Conservation (phyloP, 495 filamentous ascomycete species). For the Pyrenopolyporus hunteri region DNA sequence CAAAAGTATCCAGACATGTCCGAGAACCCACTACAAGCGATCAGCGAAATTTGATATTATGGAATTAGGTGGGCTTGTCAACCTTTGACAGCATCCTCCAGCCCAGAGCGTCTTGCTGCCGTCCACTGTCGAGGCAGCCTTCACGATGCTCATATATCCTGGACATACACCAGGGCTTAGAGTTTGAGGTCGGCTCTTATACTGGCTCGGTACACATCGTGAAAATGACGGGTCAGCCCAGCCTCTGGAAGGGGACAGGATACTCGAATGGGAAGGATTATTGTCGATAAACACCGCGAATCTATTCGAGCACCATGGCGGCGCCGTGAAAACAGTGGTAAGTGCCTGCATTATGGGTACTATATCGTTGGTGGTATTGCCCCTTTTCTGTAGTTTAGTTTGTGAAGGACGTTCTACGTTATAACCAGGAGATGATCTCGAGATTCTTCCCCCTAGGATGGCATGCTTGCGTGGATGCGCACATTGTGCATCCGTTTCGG, state of each 20-base stretch:
- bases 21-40: slow-evolving; percentile 29
- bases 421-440: too few relatives aligned
- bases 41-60: neutral
- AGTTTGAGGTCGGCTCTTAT: slow-evolving; percentile 19
- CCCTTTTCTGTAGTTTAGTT: too few relatives aligned
- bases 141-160: slow-evolving; percentile 33
- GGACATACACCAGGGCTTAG: slow-evolving; percentile 39
- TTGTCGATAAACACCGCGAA: slow-evolving; percentile 35
- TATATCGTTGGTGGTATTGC: neutral
- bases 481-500: too few relatives aligned
- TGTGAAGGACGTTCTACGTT: too few relatives aligned
- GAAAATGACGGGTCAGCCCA: slow-evolving; percentile 39
- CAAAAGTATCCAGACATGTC: slow-evolving; percentile 25
- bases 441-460: too few relatives aligned
- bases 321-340: slow-evolving; percentile 33
- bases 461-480: too few relatives aligned
- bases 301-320: slow-evolving; percentile 33
- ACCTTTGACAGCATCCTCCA: slow-evolving; percentile 40
- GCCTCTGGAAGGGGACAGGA: slow-evolving; percentile 27
- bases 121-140: neutral
- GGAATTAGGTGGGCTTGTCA: neutral
- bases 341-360: slow-evolving; percentile 27
- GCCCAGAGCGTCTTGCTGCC: slow-evolving; percentile 21
- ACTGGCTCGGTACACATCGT: slow-evolving; percentile 33
- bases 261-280: slow-evolving; percentile 27